These are phyloP conservation scores for Middelhovenomyces tepae DNA, from an alignment of 805 yeast genomes.

Conservation along the genomic window DNA sequence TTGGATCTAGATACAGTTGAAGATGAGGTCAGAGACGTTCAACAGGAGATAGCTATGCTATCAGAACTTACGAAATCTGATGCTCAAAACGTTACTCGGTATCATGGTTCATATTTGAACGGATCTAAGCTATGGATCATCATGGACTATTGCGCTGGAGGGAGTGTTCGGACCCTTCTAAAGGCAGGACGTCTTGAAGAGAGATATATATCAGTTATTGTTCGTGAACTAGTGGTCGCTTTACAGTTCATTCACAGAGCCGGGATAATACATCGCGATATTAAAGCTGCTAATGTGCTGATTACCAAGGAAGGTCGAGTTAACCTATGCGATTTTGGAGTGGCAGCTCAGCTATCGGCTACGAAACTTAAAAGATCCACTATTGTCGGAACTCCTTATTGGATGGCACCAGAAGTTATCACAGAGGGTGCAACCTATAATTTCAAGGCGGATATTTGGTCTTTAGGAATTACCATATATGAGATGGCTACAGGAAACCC, in stretches of 20 bases:
- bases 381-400: slow-evolving; percentile 60
- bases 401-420: slow-evolving; percentile 51
- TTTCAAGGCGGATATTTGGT: slow-evolving; percentile 95
- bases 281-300: slow-evolving; percentile 92
- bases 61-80: slow-evolving; percentile 58
- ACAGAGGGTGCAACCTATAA: slow-evolving; percentile 35
- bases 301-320: slow-evolving; percentile 85
- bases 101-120: slow-evolving; percentile 77
- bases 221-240: slow-evolving; percentile 73
- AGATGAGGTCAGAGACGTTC: slow-evolving; percentile 92
- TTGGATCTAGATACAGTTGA: slow-evolving; percentile 85
- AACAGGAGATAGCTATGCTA: slow-evolving; percentile 81
- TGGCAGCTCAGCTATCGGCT: slow-evolving; percentile 85
- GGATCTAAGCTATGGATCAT: slow-evolving; percentile 95
- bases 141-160: slow-evolving; percentile 97
- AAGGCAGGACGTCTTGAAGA: slow-evolving; percentile 88
- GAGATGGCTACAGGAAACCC: slow-evolving; percentile 97
- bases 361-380: slow-evolving; percentile 75
- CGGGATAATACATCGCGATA: slow-evolving; percentile 92
- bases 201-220: slow-evolving; percentile 68
- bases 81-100: slow-evolving; percentile 87
- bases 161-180: slow-evolving; percentile 76
- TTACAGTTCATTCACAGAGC: slow-evolving; percentile 73
- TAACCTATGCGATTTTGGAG: slow-evolving; percentile 94
- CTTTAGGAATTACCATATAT: slow-evolving; percentile 85